phyloP scores from a whole-genome alignment of 495 filamentous ascomycete species.

The Neurospora sp. region DNA sequence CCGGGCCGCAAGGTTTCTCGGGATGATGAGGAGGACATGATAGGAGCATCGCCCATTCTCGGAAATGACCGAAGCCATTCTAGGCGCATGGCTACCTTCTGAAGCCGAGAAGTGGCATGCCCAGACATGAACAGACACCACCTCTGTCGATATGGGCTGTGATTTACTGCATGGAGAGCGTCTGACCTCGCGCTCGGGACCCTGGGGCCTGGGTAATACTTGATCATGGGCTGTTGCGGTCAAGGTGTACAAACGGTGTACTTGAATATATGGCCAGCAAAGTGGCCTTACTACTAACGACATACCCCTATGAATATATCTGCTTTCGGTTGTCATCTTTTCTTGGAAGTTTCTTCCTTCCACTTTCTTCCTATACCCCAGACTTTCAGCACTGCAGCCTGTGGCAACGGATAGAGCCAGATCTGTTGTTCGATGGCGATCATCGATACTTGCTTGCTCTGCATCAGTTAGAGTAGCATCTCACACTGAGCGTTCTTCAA shows the following conservation, averaged over 20 bases:
- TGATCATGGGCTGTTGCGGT: not conserved
- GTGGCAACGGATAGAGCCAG: not conserved
- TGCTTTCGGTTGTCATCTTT: not conserved
- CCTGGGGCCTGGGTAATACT: not conserved
- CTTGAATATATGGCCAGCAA: not conserved
- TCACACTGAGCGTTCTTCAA: not conserved
- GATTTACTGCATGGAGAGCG: not conserved
- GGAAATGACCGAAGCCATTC: slow-evolving; percentile 44
- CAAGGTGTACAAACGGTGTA: not conserved
- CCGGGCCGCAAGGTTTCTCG: slow-evolving; percentile 40
- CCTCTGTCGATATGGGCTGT: not conserved
- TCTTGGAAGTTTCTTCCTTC: not conserved
- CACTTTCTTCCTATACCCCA: not conserved
- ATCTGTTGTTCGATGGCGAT: not conserved
- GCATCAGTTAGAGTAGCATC: not conserved
- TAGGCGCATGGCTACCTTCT: slow-evolving; percentile 68
- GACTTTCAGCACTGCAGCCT: not conserved
- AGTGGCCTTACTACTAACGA: not conserved
- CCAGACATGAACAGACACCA: not conserved
- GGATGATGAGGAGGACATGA: slow-evolving; percentile 37
- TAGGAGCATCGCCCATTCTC: slow-evolving; percentile 41
- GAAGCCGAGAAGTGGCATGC: slow-evolving; percentile 7
- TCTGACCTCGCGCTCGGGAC: not conserved
- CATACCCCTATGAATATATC: not conserved
- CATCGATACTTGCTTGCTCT: not conserved